These are phyloP conservation scores for Pythium apleroticum DNA, from an alignment of 352 stramenopile species.

Conservation along the genomic window DNA sequence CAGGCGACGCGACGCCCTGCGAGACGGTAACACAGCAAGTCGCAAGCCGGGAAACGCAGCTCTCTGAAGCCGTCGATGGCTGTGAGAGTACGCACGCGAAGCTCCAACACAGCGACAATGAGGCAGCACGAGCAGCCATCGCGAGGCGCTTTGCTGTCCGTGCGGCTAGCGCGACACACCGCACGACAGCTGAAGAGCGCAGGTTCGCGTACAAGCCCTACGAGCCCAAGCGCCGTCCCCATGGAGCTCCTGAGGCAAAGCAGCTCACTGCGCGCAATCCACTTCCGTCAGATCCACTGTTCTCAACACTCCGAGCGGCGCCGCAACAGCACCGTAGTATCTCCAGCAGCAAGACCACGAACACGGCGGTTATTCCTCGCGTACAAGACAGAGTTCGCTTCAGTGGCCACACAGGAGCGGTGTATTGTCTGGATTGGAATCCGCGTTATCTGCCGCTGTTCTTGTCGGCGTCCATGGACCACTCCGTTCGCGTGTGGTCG, in stretches of 20 bases:
- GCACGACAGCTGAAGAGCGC: background rate
- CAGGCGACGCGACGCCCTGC: background rate
- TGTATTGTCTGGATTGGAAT: constrained; percentile 53
- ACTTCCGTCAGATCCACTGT: constrained; percentile 1
- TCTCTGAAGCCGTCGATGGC: background rate
- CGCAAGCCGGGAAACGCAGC: no score
- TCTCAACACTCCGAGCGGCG: background rate
- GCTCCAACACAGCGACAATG: background rate
- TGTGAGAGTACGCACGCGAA: background rate
- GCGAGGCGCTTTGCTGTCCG: constrained; percentile 6
- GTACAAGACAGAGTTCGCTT: constrained; percentile 15
- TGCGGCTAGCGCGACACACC: background rate
- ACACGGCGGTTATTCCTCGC: background rate
- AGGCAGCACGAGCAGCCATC: background rate
- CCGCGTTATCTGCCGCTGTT: constrained; percentile 34
- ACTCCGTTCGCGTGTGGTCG: constrained; percentile 46
- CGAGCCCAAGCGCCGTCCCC: background rate
- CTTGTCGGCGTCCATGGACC: constrained; percentile 65
- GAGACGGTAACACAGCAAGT: no score
- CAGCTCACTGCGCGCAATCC: background rate
- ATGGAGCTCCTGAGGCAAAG: background rate
- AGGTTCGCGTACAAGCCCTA: constrained; percentile 12
- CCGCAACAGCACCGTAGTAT: background rate
- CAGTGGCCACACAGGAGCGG: constrained; percentile 27
- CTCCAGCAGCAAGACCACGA: background rate